These are phyloP conservation scores for Acmispon strigosus DNA, from an alignment of 306 rosid species.

Conservation along the genomic window DNA sequence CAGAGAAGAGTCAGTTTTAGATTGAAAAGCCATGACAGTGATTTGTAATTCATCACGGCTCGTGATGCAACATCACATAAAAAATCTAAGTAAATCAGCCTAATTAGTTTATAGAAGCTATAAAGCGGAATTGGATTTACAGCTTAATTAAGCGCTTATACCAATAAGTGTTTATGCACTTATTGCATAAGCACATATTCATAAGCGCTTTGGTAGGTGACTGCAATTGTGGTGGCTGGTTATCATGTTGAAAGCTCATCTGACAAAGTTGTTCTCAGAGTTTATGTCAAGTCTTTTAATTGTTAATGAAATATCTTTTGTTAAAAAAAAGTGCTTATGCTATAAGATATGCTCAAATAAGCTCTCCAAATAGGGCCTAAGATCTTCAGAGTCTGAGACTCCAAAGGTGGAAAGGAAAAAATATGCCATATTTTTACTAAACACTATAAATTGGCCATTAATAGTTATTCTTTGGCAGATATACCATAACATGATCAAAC, in stretches of 20 bases:
- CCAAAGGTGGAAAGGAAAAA: not conserved
- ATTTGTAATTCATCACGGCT: not conserved
- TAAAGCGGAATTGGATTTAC: not conserved
- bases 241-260: too few species aligned
- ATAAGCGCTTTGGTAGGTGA: too few species aligned
- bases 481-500: conserved; percentile 1
- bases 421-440: not conserved
- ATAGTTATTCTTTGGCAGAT: not conserved
- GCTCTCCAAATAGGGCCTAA: too few species aligned
- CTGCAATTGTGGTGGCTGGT: too few species aligned
- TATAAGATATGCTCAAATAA: too few species aligned
- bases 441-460: not conserved
- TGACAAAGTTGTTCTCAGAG: too few species aligned
- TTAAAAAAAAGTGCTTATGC: too few species aligned
- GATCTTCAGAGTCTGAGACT: not conserved
- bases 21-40: not conserved
- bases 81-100: not conserved
- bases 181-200: too few species aligned
- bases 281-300: too few species aligned
- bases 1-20: conserved; percentile 9
- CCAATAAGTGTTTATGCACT: too few species aligned
- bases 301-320: too few species aligned
- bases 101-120: not conserved
- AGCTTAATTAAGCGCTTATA: too few species aligned
- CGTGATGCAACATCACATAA: conserved; percentile 1